These are phyloP conservation scores for Cryphonectria parasitica DNA, from an alignment of 2,329 filamentous ascomycete genomes.

Conservation along the genomic window DNA sequence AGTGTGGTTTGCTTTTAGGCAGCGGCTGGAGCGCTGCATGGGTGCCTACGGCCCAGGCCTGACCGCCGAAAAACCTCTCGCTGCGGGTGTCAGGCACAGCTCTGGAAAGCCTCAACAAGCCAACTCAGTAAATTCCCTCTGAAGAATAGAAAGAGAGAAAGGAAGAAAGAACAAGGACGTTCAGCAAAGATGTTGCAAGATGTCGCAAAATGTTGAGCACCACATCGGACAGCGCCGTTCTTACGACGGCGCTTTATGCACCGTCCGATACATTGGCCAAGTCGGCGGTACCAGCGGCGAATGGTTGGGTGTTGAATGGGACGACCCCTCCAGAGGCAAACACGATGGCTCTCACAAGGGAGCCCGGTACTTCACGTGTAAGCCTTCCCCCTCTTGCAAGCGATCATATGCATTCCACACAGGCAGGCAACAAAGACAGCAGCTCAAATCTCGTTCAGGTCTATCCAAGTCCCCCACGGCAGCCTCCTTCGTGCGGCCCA, in stretches of 20 bases:
- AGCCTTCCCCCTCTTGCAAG: slow-evolving; percentile 32
- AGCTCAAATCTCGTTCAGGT: slow-evolving; percentile 42
- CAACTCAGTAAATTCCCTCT: not conserved
- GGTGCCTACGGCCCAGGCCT: not conserved
- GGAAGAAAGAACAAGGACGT: not conserved
- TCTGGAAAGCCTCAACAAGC: not conserved
- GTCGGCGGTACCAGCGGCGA: slow-evolving; percentile 75
- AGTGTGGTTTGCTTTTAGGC: not conserved
- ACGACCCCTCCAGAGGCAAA: slow-evolving; percentile 83
- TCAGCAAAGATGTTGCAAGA: slow-evolving; percentile 33
- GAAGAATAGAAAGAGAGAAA: not conserved
- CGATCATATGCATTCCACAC: slow-evolving; percentile 1
- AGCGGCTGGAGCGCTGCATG: not conserved
- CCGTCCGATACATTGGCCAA: slow-evolving; percentile 79
- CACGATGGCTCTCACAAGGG: slow-evolving; percentile 85
- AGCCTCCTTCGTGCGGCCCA: slow-evolving; percentile 85
- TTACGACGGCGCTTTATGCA: slow-evolving; percentile 77
- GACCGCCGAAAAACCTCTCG: not conserved
- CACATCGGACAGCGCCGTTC: slow-evolving; percentile 77
- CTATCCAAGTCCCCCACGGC: slow-evolving; percentile 69
- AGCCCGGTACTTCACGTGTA: slow-evolving; percentile 82
- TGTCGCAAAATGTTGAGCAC: slow-evolving; percentile 40
- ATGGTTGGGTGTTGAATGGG: slow-evolving; percentile 98
- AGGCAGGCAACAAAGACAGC: not conserved
- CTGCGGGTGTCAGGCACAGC: not conserved